Conservation (phyloP, 306 rosid genomes). For the Canavalia ensiformis region DNA sequence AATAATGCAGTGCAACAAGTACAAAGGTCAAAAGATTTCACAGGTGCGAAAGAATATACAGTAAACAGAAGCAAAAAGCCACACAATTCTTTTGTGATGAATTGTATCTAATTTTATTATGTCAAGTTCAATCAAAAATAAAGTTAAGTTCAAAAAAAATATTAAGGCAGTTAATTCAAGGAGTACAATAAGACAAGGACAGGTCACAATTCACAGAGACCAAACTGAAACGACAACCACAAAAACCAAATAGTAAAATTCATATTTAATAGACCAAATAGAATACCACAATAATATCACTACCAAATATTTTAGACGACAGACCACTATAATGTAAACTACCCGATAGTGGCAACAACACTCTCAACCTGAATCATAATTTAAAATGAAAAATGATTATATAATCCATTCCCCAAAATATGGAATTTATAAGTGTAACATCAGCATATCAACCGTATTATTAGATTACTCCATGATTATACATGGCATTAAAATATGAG, state of each 20-base stretch:
- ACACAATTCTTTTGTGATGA: neutral
- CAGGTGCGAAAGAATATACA: neutral
- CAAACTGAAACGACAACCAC: neutral
- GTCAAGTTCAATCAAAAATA: neutral
- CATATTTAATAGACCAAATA: neutral
- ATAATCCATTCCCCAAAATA: neutral
- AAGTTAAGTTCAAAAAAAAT: neutral
- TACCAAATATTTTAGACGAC: neutral
- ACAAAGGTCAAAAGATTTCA: conserved; percentile 11
- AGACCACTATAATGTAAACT: neutral
- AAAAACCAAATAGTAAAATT: neutral
- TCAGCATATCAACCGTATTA: neutral
- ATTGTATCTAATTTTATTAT: neutral
- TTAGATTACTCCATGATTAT: neutral
- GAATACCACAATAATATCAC: neutral
- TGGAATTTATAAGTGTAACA: neutral
- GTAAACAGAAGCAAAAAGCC: neutral
- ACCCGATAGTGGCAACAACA: neutral
- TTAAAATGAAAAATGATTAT: neutral
- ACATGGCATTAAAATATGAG: neutral
- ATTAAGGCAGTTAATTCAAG: neutral
- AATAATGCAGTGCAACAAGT: neutral
- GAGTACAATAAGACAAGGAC: neutral
- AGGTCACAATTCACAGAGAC: neutral
- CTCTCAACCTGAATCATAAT: neutral